Conservation (phyloP, 176 grass and related monocot species). For the Chloris gayana region DNA sequence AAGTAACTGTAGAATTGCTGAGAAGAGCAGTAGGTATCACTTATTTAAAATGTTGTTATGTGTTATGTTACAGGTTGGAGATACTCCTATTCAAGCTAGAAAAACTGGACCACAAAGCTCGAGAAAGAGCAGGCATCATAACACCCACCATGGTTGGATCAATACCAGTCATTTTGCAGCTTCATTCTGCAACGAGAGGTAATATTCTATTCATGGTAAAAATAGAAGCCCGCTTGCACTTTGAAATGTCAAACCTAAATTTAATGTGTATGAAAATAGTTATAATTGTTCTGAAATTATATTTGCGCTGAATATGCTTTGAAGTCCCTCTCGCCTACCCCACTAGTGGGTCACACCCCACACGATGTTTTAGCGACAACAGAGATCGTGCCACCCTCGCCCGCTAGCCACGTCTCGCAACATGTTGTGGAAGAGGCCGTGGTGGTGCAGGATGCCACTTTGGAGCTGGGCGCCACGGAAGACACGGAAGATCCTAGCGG, state of each 20-base stretch:
- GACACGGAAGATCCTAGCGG: no score
- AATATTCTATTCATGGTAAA: not conserved
- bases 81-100: slow-evolving; percentile 83
- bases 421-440: no score
- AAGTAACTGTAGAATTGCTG: not conserved
- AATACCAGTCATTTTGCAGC: slow-evolving; percentile 71
- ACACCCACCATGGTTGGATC: slow-evolving; percentile 58
- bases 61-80: slow-evolving; percentile 61
- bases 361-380: no score
- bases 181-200: slow-evolving; percentile 75
- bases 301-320: no score
- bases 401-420: no score
- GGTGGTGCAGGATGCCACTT: no score
- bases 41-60: not conserved
- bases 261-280: not conserved
- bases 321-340: no score
- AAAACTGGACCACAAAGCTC: slow-evolving; percentile 79
- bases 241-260: not conserved
- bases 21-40: not conserved
- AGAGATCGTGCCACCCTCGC: no score
- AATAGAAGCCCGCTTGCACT: not conserved
- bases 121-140: slow-evolving; percentile 84
- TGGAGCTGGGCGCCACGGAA: no score
- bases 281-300: no score
- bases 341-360: no score